Evolutionary conservation across 306 rosid species (phyloP), one percentile per base, ranked within the genome.

Genomic region (Rosa lucieae): DNA sequence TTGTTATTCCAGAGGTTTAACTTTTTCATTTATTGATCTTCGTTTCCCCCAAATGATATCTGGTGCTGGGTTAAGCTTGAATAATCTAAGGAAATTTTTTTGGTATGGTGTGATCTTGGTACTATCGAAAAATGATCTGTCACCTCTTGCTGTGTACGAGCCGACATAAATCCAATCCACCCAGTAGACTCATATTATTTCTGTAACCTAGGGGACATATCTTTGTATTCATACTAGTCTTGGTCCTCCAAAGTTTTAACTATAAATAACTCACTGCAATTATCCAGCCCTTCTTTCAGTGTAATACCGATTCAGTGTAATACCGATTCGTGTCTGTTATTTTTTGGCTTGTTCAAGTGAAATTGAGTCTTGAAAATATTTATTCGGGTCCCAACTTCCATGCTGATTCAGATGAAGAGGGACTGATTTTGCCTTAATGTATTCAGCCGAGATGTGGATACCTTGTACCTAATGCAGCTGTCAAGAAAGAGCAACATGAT

Each of bases 401-500:
- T 42, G 9, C 68, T 56, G 43, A 23, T 58, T 43, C 55, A 42
- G 6, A 8, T 74, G 52, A 74, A 58, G 49, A n/a, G 59, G 77
- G 56, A 14, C 67, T 73, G 13, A 68, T 40, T 35, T 26, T 43
- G 73, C 39, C 72, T 71, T 78, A 68, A 59, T 49, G 55, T 76
- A 44, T 75, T 74, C 91, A 89, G 58, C 46, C 52, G 78, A 72
- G 77, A 82, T n/a, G 82, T 14, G 85, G 37, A 37, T 42, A 77
- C 76, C 79, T 77, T 59, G 26, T 83, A 76, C 82, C 82, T 49
- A 81, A 87, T 77, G 77, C 56, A 46, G 72, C 47, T 23, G 84
- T 74, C 42, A 81, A 82, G 85, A 89, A 91, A 71, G 91, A 84
- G 85, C 67, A 73, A 78, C 88, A 73, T 18, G 82, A 76, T 85